Evolutionary conservation across 1,284 basidiomycete species (phyloP).

Genomic region (Ganoderma lucidum): DNA sequence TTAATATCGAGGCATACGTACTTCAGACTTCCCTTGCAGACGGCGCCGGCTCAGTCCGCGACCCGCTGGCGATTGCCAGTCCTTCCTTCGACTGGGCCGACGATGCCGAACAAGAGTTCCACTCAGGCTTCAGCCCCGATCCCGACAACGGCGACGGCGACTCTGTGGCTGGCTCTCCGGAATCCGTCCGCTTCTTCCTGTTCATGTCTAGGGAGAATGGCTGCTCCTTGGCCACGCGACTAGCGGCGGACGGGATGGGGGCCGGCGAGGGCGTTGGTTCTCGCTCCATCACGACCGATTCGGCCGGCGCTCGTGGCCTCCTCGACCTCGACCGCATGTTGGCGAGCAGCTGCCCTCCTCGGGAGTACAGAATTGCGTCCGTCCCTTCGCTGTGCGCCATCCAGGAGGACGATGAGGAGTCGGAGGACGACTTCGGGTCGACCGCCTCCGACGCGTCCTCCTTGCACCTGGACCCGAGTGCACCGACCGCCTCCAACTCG

Average conservation of each 20-base stretch:
- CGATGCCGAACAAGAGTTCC: background rate
- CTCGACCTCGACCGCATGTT: too few relatives aligned
- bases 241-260: background rate
- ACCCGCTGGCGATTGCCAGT: background rate
- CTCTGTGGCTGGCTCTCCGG: background rate
- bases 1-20: background rate
- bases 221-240: background rate
- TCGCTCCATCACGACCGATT: too few relatives aligned
- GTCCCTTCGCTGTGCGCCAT: too few relatives aligned
- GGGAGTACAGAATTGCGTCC: too few relatives aligned
- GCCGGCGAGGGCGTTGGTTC: too few relatives aligned
- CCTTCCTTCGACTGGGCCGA: conserved; percentile 2
- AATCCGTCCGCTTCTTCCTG: background rate
- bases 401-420: too few relatives aligned
- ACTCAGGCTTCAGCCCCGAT: background rate
- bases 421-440: too few relatives aligned
- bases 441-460: too few relatives aligned
- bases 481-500: too few relatives aligned
- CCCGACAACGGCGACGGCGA: background rate
- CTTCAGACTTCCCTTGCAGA: background rate
- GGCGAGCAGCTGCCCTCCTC: too few relatives aligned
- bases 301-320: too few relatives aligned
- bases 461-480: too few relatives aligned
- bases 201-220: background rate
- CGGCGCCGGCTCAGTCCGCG: background rate